phyloP scores from a whole-genome alignment of 192 early-diverging fungal genomes.

The Glomus cerebriforme region DNA sequence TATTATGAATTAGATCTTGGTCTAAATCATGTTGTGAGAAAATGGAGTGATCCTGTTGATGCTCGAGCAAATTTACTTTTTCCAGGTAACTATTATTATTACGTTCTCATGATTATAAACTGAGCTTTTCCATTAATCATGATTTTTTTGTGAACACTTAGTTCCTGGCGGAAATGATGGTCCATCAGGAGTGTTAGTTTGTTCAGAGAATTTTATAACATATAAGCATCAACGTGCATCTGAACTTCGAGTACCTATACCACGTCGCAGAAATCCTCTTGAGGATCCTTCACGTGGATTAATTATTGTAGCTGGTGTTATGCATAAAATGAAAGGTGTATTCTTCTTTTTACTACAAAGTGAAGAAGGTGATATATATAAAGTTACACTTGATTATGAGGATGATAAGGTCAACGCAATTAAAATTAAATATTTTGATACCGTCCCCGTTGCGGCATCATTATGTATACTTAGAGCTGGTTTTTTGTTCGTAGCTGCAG shows the following conservation, averaged over 20 bases:
- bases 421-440: slow-evolving; percentile 94
- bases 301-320: slow-evolving; percentile 80
- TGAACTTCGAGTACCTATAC: slow-evolving; percentile 75
- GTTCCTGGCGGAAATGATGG: slow-evolving; percentile 90
- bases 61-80: slow-evolving; percentile 78
- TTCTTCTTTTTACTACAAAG: slow-evolving; percentile 93
- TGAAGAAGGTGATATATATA: slow-evolving; percentile 93
- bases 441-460: slow-evolving; percentile 76
- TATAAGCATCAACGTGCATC: slow-evolving; percentile 76
- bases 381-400: slow-evolving; percentile 83
- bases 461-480: slow-evolving; percentile 90
- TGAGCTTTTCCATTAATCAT: background rate
- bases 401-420: slow-evolving; percentile 64
- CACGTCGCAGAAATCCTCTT: slow-evolving; percentile 69
- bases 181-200: slow-evolving; percentile 96
- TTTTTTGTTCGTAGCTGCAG: slow-evolving; percentile 88
- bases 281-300: slow-evolving; percentile 67
- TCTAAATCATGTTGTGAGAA: slow-evolving; percentile 96
- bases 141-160: slow-evolving; percentile 29
- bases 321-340: slow-evolving; percentile 88
- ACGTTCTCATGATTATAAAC: background rate
- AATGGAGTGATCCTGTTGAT: slow-evolving; percentile 88
- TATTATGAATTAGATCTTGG: slow-evolving; percentile 99
- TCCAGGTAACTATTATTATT: slow-evolving; percentile 48
- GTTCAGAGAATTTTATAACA: slow-evolving; percentile 85